Evolutionary conservation across 163 green algal genomes (phyloP).

Genomic region (Prototheca cutis): DNA sequence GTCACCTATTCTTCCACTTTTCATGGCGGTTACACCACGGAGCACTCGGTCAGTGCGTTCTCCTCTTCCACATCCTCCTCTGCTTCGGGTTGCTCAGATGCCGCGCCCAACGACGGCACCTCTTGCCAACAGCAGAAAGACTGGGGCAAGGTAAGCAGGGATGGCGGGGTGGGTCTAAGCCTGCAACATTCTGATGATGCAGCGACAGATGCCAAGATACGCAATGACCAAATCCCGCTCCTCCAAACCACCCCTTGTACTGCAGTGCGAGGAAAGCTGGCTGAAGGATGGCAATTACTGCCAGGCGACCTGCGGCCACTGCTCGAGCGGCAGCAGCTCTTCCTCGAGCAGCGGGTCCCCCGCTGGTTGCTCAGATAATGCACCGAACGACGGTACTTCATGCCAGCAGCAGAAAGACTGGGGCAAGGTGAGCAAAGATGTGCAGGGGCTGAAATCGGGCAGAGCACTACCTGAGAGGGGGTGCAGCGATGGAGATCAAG

Average conservation of each 20-base stretch:
- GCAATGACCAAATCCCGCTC: too few relatives aligned
- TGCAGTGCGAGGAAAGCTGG: conserved; percentile 24
- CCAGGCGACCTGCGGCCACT: conserved; percentile 33
- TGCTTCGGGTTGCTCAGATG: conserved; percentile 16
- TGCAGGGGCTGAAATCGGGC: too few relatives aligned
- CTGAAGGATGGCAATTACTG: conserved; percentile 33
- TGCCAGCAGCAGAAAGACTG: conserved; percentile 29
- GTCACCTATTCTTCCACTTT: not conserved
- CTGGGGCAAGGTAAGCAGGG: conserved; percentile 32
- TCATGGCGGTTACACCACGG: not conserved
- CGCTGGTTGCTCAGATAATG: conserved; percentile 16
- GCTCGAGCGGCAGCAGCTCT: conserved; percentile 5
- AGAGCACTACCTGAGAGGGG: too few relatives aligned
- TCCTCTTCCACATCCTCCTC: not conserved
- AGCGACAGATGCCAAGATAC: too few relatives aligned
- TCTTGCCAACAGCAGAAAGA: conserved; percentile 25
- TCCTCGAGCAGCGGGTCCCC: not conserved
- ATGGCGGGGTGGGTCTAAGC: too few relatives aligned
- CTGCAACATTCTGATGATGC: too few relatives aligned
- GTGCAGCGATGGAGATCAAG: too few relatives aligned
- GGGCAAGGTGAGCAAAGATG: conserved; percentile 30
- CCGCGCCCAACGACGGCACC: conserved; percentile 1
- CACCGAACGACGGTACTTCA: conserved; percentile 7
- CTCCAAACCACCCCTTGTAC: too few relatives aligned
- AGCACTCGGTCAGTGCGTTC: not conserved